Evolutionary conservation across 768 basidiomycete species (phyloP), one percentile per base, ranked within the genome.

Genomic region (Pisolithus orientalis): DNA sequence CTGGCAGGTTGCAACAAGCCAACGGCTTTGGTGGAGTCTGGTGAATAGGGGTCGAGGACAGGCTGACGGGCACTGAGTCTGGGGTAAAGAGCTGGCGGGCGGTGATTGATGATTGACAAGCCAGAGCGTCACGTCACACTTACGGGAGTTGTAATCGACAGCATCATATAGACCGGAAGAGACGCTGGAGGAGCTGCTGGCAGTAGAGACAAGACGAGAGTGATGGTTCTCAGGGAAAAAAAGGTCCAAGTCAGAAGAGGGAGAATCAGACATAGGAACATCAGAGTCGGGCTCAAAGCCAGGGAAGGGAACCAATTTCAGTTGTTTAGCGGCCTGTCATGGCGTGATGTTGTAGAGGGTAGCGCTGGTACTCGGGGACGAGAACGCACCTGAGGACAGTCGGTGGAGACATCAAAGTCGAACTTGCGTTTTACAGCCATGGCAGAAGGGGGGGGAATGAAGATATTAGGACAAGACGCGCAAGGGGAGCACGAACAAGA

Each of bases 351-450:
- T 11, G 34, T 34, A 49, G 57, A 56, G 51, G 63, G 54, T 40
- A 57, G 52, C 62, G 62, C 55, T 59, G 57, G 45, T 42, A 57
- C 43, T 52, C 14, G 42, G 17, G 37, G 48, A 57, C 51, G 57
- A 58, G 57, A 60, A 24, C 59, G 3, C 66, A 83, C 83, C 57
- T 67, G 75, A 56, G 72, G 77, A 50, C 68, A 72, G 55, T 73
- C 71, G 60, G 82, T 82, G 53, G 80, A 78, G 17, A 71, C 63
- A 53, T 85, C 85, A 17, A 73, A 59, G 47, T 83, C 80, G 48
- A 86, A 74, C 72, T 92, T 92, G 65, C 89, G 79, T 68, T 91
- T 92, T 64, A 87, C 57, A 39, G 82, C 75, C 87, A 89, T 90
- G 48, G 57, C 56, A 58, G 49, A 56, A 21, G 21, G 21, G 21